phyloP scores from a whole-genome alignment of 805 yeast genomes.

The Zygosaccharomyces kombuchaensis region DNA sequence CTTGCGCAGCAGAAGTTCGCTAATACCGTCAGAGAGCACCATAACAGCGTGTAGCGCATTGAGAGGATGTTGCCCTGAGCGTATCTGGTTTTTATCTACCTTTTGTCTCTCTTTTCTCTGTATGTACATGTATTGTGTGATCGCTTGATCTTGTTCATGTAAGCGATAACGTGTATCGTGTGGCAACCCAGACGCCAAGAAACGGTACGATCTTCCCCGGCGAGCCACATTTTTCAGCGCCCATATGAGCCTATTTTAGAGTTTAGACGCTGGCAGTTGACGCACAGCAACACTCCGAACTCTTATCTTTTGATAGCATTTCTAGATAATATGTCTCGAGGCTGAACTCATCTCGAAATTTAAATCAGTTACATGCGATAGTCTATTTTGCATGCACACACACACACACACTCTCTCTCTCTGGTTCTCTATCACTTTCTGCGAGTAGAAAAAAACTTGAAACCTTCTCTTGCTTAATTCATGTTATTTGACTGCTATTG shows the following conservation, averaged over 20 bases:
- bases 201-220: not conserved
- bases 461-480: no score
- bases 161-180: not conserved
- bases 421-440: not conserved
- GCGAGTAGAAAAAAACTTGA: no score
- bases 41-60: conserved; percentile 1
- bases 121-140: not conserved
- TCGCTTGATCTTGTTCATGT: not conserved
- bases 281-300: no score
- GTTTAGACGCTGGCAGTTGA: no score
- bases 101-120: not conserved
- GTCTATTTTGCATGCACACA: not conserved
- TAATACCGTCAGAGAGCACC: not conserved
- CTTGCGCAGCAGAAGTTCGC: not conserved
- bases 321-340: no score
- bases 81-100: not conserved
- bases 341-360: not conserved
- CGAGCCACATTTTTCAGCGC: not conserved
- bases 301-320: no score
- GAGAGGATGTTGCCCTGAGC: not conserved
- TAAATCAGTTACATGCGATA: not conserved
- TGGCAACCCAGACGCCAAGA: not conserved
- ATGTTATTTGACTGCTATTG: no score
- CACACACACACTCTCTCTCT: no score
- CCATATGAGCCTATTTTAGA: not conserved